Percentiles rank a stretch among this genome's conserved stretches.
Evolutionary conservation across 179 eudicot genomes (phyloP).

Genomic region (Silene coronaria): DNA sequence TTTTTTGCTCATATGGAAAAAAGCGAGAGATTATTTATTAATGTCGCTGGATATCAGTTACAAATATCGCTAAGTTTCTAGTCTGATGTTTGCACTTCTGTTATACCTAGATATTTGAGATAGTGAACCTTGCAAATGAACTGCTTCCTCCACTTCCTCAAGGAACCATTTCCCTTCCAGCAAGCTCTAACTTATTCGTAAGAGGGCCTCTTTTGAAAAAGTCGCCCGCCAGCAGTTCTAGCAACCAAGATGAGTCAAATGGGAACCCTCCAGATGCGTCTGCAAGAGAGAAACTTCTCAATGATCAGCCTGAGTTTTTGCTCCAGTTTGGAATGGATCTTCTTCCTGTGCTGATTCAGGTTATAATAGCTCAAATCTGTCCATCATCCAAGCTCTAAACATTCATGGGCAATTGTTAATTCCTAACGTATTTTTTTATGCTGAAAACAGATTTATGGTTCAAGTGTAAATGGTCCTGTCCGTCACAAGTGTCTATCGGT

Average conservation of each 20-base stretch:
- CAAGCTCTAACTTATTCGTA: conserved; percentile 47
- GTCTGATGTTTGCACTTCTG: conserved; percentile 11
- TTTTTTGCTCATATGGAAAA: too few relatives aligned
- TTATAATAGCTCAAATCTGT: conserved; percentile 24
- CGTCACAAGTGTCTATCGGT: conserved; percentile 97
- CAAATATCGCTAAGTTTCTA: too few relatives aligned
- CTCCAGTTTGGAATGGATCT: conserved; percentile 91
- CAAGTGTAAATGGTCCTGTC: conserved; percentile 96
- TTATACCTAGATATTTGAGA: conserved; percentile 77
- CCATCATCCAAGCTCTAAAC: neutral
- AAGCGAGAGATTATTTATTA: too few relatives aligned
- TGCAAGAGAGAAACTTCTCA: conserved; percentile 64
- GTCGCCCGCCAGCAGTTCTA: conserved; percentile 51
- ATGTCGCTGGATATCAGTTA: too few relatives aligned
- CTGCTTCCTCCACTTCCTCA: conserved; percentile 95
- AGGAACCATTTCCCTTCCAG: conserved; percentile 85
- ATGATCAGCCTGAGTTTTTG: conserved; percentile 89
- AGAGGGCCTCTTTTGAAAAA: conserved; percentile 61
- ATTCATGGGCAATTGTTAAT: neutral
- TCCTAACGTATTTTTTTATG: conserved; percentile 11
- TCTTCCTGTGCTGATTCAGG: conserved; percentile 94
- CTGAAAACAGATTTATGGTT: conserved; percentile 73
- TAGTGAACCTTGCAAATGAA: conserved; percentile 95
- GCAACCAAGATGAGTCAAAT: conserved; percentile 58
- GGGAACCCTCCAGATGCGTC: conserved; percentile 56